Percentiles rank a stretch among this genome's conserved stretches.
These are phyloP conservation scores for Cladosporium sphaerospermum DNA, from an alignment of 2,329 filamentous ascomycete species.

Conservation along the genomic window DNA sequence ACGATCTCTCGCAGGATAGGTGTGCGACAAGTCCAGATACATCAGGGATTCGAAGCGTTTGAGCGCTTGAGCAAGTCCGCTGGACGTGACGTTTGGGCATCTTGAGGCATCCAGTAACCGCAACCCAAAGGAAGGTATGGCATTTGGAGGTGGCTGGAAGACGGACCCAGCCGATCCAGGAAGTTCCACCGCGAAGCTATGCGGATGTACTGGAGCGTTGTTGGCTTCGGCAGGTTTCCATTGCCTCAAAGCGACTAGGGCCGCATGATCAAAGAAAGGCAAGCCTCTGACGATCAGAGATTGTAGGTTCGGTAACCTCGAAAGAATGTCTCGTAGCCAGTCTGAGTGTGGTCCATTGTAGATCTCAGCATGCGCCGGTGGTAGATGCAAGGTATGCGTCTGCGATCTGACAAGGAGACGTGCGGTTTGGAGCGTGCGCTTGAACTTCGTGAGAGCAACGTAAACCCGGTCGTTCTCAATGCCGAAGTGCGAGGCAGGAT, in stretches of 20 bases:
- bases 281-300: slow-evolving; percentile 53
- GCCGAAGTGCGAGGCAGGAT: slow-evolving; percentile 57
- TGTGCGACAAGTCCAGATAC: slow-evolving; percentile 53
- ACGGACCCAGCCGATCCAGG: slow-evolving; percentile 27
- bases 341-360: slow-evolving; percentile 54
- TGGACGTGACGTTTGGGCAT: slow-evolving; percentile 54
- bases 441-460: slow-evolving; percentile 55
- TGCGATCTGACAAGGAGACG: slow-evolving; percentile 47
- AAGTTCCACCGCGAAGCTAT: slow-evolving; percentile 22
- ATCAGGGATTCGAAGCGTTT: slow-evolving; percentile 48
- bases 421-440: slow-evolving; percentile 49
- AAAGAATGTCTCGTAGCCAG: slow-evolving; percentile 55
- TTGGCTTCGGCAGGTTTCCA: slow-evolving; percentile 23
- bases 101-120: slow-evolving; percentile 51
- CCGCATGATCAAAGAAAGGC: slow-evolving; percentile 57
- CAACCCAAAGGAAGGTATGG: slow-evolving; percentile 37
- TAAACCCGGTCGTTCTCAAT: slow-evolving; percentile 56
- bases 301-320: slow-evolving; percentile 52
- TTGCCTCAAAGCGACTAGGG: slow-evolving; percentile 38
- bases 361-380: slow-evolving; percentile 54
- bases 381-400: slow-evolving; percentile 57
- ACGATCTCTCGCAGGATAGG: slow-evolving; percentile 25
- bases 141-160: slow-evolving; percentile 15
- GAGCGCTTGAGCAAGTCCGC: slow-evolving; percentile 47
- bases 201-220: slow-evolving; percentile 16